phyloP scores from a whole-genome alignment of 2,329 filamentous ascomycete genomes.

The Chaetomiaceae sp. region DNA sequence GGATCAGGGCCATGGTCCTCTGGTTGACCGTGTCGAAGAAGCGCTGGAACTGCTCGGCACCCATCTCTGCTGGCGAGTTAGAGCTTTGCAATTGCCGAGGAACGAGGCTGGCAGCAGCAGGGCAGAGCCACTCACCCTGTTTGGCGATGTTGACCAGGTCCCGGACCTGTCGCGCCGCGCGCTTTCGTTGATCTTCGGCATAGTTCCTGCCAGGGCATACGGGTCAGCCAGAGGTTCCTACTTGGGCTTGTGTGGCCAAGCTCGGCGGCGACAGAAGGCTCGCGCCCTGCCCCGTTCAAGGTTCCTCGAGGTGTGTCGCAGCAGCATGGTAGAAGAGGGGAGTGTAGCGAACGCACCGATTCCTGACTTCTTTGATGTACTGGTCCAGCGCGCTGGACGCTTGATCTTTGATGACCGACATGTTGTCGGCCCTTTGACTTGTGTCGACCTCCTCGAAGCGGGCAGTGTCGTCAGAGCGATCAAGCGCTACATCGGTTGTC shows the following conservation, averaged over 20 bases:
- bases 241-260: too few species aligned
- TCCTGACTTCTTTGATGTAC: constrained; percentile 52
- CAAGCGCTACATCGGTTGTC: constrained; percentile 21
- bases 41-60: constrained; percentile 67
- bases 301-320: too few species aligned
- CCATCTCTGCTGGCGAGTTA: constrained; percentile 56
- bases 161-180: constrained; percentile 50
- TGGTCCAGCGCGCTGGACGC: constrained; percentile 53
- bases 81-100: background rate
- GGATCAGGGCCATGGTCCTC: constrained; percentile 62
- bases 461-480: constrained; percentile 23
- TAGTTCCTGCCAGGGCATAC: constrained; percentile 29
- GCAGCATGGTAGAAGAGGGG: too few species aligned
- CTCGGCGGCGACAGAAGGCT: too few species aligned
- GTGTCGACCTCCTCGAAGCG: constrained; percentile 6
- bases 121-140: constrained; percentile 42
- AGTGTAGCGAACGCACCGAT: constrained; percentile 39
- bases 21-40: constrained; percentile 56
- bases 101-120: background rate
- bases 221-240: constrained; percentile 1
- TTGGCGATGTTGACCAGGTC: constrained; percentile 53
- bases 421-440: constrained; percentile 17
- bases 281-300: too few species aligned
- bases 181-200: constrained; percentile 48
- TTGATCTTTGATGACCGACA: constrained; percentile 40